Percentiles rank a stretch among this genome's conserved stretches.
These are phyloP conservation scores for Citrus reticulata DNA, from an alignment of 345 rosid species.

Conservation along the genomic window DNA sequence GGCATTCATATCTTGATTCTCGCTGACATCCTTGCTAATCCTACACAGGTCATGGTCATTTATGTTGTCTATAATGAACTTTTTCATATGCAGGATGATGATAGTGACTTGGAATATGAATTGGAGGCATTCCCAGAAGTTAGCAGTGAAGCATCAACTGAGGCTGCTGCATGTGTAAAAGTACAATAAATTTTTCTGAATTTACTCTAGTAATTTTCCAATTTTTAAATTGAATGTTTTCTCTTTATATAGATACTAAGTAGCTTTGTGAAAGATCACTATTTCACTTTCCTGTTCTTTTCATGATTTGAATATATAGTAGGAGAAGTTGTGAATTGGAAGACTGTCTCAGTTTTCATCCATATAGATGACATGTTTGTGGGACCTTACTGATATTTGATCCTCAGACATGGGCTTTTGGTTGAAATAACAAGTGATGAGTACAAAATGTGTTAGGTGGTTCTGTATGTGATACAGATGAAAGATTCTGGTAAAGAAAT, in stretches of 20 bases:
- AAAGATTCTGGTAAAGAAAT: background rate
- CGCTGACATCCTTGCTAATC: background rate
- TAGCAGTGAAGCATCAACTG: slow-evolving; percentile 56
- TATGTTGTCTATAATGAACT: background rate
- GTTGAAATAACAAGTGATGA: background rate
- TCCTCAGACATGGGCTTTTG: background rate
- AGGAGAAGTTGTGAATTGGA: background rate
- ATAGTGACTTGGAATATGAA: slow-evolving; percentile 86
- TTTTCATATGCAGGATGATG: slow-evolving; percentile 66
- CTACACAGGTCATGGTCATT: background rate
- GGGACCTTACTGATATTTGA: background rate
- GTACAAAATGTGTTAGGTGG: background rate
- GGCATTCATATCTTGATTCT: background rate
- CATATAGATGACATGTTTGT: background rate
- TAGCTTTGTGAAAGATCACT: background rate
- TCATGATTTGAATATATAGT: background rate
- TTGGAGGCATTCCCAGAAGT: slow-evolving; percentile 77
- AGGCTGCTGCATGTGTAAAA: slow-evolving; percentile 87
- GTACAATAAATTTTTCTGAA: slow-evolving; percentile 28
- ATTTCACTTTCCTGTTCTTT: background rate
- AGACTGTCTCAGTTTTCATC: background rate
- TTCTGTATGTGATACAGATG: background rate
- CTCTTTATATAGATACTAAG: background rate
- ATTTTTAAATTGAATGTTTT: background rate
- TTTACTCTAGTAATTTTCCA: background rate